Conservation (phyloP, 108 stramenopile species). For the Nitzschia putrida region DNA sequence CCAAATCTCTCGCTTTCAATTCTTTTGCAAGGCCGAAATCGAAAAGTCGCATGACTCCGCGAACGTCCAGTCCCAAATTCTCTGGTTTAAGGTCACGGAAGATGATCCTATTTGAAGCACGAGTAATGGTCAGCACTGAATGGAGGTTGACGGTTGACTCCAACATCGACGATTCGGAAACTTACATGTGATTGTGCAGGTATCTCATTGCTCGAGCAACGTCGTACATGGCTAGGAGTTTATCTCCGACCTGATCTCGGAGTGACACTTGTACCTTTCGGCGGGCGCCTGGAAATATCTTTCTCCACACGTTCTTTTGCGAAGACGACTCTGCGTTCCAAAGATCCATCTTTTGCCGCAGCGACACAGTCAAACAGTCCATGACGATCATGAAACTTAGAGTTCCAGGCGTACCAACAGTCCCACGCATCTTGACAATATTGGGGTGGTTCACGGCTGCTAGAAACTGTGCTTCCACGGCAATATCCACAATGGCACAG, state of each 20-base stretch:
- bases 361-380: conserved; percentile 58
- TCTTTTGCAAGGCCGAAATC: conserved; percentile 74
- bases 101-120: conserved; percentile 8
- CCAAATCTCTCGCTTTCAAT: conserved; percentile 40
- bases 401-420: conserved; percentile 43
- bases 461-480: conserved; percentile 69
- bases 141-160: neutral
- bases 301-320: conserved; percentile 14
- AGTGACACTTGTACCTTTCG: conserved; percentile 13
- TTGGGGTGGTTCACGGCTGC: conserved; percentile 60
- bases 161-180: too few relatives aligned
- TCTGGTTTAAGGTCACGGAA: conserved; percentile 58
- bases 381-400: conserved; percentile 56
- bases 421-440: conserved; percentile 60
- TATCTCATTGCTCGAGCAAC: conserved; percentile 57
- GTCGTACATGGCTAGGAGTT: conserved; percentile 50
- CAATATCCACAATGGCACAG: conserved; percentile 49
- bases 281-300: conserved; percentile 32
- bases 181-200: conserved; percentile 59
- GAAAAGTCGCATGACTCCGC: conserved; percentile 61
- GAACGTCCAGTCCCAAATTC: conserved; percentile 66
- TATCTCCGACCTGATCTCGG: conserved; percentile 19
- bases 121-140: neutral
- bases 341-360: conserved; percentile 53
- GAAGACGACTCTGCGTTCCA: conserved; percentile 42